Evolutionary conservation across 306 rosid genomes (phyloP), one percentile per base, ranked within the genome.

Genomic region (Benincasa hispida): DNA sequence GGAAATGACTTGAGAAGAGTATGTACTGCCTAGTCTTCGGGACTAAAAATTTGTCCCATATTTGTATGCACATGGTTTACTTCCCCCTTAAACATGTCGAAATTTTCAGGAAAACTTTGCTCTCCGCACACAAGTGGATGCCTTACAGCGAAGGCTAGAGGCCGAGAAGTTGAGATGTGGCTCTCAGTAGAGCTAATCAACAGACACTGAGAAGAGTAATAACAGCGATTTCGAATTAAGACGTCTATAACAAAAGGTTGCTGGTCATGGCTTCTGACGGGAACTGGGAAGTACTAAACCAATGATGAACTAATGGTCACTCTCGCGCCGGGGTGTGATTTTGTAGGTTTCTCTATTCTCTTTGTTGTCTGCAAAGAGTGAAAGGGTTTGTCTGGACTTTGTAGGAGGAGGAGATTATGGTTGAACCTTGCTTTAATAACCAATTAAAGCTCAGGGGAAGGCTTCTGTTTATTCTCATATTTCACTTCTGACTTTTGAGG

Each of bases 21-120:
- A 41, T 60, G 39, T 15, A 13, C 41, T 32, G 12, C 18, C 5
- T 12, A 2, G 55, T 10, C 28, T 37, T 54, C 34, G 42, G 21
- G 6, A 42, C 55, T 70, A 8, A 21, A 70, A 70, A 5, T 37
- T 62, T 34, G 45, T 8, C 69, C 12, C 7, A 17, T 24, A 42
- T 34, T 4, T n/a, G 21, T 30, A 34, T 34, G 53, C 34, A 8
- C 37, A 19, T 74, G 24, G 13, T 54, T 22, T 12, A 34, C 9
- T n/a, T 30, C 48, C 18, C 47, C 35, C 17, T 17, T 25, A 8
- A 73, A 50, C 41, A 19, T 34, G 82, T 87, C 61, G 87, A 89
- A 80, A 83, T 15, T 62, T 77, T 45, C 79, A 77, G 79, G 79
- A 77, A 51, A 77, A 42, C 45, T 47, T 48, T 50, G 61, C 47